Evolutionary conservation across 1,284 basidiomycete species (phyloP), one percentile per base, ranked within the genome.

Genomic region (Takashimella koratensis): DNA sequence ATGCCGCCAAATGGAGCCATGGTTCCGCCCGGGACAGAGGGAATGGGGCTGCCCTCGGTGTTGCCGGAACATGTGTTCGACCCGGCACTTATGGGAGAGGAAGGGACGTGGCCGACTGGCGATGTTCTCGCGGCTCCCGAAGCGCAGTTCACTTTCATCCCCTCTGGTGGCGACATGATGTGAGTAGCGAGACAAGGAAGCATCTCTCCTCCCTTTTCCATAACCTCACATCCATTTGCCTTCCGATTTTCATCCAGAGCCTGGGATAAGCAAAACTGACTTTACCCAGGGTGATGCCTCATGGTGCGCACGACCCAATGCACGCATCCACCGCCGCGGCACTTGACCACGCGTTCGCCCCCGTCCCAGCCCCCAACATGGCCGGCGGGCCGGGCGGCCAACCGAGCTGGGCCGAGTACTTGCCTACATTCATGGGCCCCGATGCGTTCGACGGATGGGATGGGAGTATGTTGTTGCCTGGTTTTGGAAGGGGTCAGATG

Each of bases 381-480:
- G 30, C 10, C 30, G 30, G 30, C 16, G 8, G 47, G 27, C 11
- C 11, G 5, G 30, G 30, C 16, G 30, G 30, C 16, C 30, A 36
- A 36, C 30, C 54, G 43, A 69, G 70, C 20, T 74, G 71, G 73
- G 70, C 68, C 47, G 73, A 73, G 53, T 73, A 72, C 54, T 49
- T 71, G 23, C 70, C 70, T 0, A 71, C 71, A 4, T 72, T 73
- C 56, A 73, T 73, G 68, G 61, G 63, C 13, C 63, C 68, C 10
- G 74, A 76, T 51, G 73, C 73, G 30, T 71, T 75, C 53, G 72
- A 74, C 49, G 69, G 73, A 13, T 75, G 74, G 74, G 74, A 76
- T 54, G 73, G 71, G 8, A 65, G 62, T 20, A 70, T 76, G 70
- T 56, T 76, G 20, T 58, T 76, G 26, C 74, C 74, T 25, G 75